Percentiles rank a stretch among this genome's conserved stretches.
Evolutionary conservation across 2,329 filamentous ascomycete genomes (phyloP).

Genomic region (Sclerotinia spermophila): DNA sequence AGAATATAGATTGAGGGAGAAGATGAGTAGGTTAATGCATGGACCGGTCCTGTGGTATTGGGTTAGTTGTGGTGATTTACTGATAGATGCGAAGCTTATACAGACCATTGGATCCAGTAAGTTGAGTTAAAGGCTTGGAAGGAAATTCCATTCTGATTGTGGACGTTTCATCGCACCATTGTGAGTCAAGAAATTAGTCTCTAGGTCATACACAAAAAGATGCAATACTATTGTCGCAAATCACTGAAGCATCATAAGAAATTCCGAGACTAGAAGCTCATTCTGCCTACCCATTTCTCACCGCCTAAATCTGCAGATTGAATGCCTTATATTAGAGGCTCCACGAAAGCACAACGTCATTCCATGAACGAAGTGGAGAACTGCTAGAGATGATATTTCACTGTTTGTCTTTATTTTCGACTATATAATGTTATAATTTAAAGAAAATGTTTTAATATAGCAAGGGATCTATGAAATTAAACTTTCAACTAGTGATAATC

Average conservation of each 20-base stretch:
- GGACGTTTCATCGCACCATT: conserved; percentile 3
- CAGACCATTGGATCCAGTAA: conserved; percentile 57
- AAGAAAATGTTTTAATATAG: not conserved
- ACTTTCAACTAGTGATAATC: not conserved
- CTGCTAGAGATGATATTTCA: not conserved
- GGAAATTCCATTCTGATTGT: conserved; percentile 40
- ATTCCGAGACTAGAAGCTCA: not conserved
- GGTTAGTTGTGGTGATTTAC: not conserved
- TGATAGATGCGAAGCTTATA: conserved; percentile 18
- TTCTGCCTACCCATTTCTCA: conserved; percentile 2
- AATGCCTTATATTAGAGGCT: not conserved
- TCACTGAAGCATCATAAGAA: not conserved
- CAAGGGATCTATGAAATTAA: not conserved
- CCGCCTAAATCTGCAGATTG: not conserved
- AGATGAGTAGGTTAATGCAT: conserved; percentile 69
- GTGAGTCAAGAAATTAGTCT: not conserved
- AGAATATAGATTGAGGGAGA: conserved; percentile 74
- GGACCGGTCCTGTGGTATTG: conserved; percentile 57
- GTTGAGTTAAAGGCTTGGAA: conserved; percentile 49
- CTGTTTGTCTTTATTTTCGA: not conserved
- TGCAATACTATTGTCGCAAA: not conserved
- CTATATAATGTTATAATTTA: not conserved
- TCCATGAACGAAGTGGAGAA: not conserved
- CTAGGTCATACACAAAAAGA: not conserved
- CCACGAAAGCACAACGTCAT: not conserved